Evolutionary conservation across 2,329 filamentous ascomycete species (phyloP), one percentile per base, ranked within the genome.

Genomic region (Coniochaeta sp.): DNA sequence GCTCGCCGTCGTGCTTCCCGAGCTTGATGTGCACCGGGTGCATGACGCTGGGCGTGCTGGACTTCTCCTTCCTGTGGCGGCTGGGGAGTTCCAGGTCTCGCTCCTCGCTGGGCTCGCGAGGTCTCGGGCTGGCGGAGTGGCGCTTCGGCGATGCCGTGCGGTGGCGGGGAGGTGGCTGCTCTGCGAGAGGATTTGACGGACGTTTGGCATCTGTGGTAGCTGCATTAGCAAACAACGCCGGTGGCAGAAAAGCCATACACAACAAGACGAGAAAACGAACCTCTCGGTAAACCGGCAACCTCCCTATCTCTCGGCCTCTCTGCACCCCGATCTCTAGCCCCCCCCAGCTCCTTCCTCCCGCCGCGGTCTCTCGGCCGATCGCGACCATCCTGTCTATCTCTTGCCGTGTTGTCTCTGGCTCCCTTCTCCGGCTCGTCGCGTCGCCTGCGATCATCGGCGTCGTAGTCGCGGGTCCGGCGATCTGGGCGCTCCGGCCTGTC

Each of bases 31-130:
- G 38, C 19, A 57, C 34, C n/a, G 34, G 54, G 10, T 22, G 66
- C 64, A 44, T n/a, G n/a, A n/a, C 65, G 62, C 55, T 67, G 61
- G 16, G 59, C 62, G 30, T 58, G 58, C 50, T 52, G 22, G 54
- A 19, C 16, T 30, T 62, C 56, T 59, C 57, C 4, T 55, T 38
- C 59, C 66, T 68, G 19, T 63, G 59, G 22, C 66, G 62, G 1
- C 63, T 67, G 22, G 66, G 66, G 3, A 68, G 62, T 17, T 60
- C 62, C 17, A 62, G 61, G 24, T 62, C 62, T n/a, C 19, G 26
- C 42, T 64, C 62, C 22, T 59, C 40, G 9, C 60, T 61, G 3
- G 56, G 56, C 1, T 32, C 54, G 9, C 58, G 34, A n/a, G n/a
- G n/a, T 28, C 55, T 61, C n/a, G 65, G 64, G 36, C 64, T 66